A percentile compares a stretch with the other conserved stretches of the same genome.
Conservation (phyloP, 768 basidiomycete species). For the Suillus discolor region DNA sequence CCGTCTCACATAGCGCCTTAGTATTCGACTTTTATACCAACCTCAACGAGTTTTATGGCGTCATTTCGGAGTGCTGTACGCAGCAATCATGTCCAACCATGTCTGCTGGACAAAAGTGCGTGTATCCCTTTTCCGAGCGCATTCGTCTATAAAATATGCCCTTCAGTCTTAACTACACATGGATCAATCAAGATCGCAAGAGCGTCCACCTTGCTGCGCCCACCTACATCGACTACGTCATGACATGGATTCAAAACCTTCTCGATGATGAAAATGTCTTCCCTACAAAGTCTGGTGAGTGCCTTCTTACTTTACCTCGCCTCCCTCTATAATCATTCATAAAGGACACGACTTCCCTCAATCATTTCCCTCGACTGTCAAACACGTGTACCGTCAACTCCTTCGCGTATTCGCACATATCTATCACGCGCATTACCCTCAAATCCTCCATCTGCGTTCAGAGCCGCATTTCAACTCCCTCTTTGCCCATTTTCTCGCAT, state of each 20-base stretch:
- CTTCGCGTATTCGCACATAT: slow-evolving; percentile 97
- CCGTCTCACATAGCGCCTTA: slow-evolving; percentile 31
- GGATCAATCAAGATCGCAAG: slow-evolving; percentile 92
- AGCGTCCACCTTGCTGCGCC: slow-evolving; percentile 88
- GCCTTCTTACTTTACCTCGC: neutral
- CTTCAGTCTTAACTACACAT: slow-evolving; percentile 85
- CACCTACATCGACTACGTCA: slow-evolving; percentile 96
- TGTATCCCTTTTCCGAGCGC: slow-evolving; percentile 15
- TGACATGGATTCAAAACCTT: slow-evolving; percentile 94
- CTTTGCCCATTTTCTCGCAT: slow-evolving; percentile 97
- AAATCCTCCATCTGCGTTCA: slow-evolving; percentile 89
- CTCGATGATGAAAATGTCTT: slow-evolving; percentile 94
- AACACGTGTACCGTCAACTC: slow-evolving; percentile 95
- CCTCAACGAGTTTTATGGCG: slow-evolving; percentile 95
- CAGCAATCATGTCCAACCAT: slow-evolving; percentile 88
- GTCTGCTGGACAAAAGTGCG: slow-evolving; percentile 86
- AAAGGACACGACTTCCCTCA: slow-evolving; percentile 85
- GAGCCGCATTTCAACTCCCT: slow-evolving; percentile 97
- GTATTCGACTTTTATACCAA: slow-evolving; percentile 99
- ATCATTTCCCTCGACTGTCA: slow-evolving; percentile 86
- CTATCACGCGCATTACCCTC: slow-evolving; percentile 91
- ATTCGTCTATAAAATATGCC: neutral
- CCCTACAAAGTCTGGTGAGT: slow-evolving; percentile 91
- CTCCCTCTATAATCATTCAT: slow-evolving; percentile 4
- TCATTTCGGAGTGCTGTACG: slow-evolving; percentile 91